Evolutionary conservation across 1,284 basidiomycete genomes (phyloP), one percentile per base, ranked within the genome.

Genomic region (Xerocomus nothofagi): DNA sequence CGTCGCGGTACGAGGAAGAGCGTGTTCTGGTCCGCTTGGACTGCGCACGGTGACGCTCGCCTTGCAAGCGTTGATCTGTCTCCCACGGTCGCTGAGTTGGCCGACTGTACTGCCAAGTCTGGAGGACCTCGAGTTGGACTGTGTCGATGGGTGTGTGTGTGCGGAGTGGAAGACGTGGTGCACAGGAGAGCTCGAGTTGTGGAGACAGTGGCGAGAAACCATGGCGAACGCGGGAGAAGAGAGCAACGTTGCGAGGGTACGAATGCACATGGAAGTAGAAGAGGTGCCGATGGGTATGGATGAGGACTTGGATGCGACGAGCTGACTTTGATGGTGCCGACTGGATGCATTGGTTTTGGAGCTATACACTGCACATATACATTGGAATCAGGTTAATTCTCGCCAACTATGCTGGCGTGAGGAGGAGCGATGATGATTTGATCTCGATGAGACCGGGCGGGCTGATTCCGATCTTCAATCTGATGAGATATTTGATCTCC

Each of bases 51-150:
- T 59, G 18, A 24, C 44, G 23, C 40, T 42, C 9, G 56, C 58
- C 1, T 20, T 61, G 38, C 58, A 50, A 6, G 58, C 58, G 7
- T n/a, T 60, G 30, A 43, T 54, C 7, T 32, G 37, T 37, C 33
- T 49, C 14, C 56, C 48, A 5, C 36, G 26, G 29, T 8, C 29
- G 31, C 39, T 39, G 7, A 44, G 44, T 12, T 49, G 48, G 57
- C 46, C 49, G 23, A 33, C 32, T 15, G 45, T 57, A 30, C 45
- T 61, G 9, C 34, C 43, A 18, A n/a, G 17, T 4, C 20, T 60
- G 15, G 53, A 59, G 23, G 34, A 50, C 2, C 32, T 63, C 30
- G 47, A 40, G 23, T 20, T 63, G 34, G 58, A 48, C 2, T 61
- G 51, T 24, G 12, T 56, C 3, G 58, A 61, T 9, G 45, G 30